Base-by-base conservation (phyloP, 108 stramenopile genomes). In the Pseudonitzschia multiseries region DNA sequence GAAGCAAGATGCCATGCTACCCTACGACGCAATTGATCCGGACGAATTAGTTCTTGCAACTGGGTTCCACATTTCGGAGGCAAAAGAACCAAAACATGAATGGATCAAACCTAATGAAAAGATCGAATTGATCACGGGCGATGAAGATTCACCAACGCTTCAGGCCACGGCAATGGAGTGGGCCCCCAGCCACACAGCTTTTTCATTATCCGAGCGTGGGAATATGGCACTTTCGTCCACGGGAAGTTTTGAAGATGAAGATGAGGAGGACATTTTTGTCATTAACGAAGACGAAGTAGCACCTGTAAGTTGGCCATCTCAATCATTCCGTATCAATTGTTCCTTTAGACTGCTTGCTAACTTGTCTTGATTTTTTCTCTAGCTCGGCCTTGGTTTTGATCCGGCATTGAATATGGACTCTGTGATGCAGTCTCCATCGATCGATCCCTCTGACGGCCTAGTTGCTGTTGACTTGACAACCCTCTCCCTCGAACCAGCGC, bases 331-430 rank as follows among this genome's bases (percentile, higher is more conserved):
- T 66, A 13, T 24, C 17, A 41, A 18, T n/a, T 52, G 28, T 22
- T 59, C 13, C 13, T 27, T 43, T 17, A 22, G 18, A 42, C 24
- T 66, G 22, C 21, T 62, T 13, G 24, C 56, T 80, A 41, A 60
- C 57, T 75, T 12, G 43, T 21, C n/a, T 27, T 59, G 9, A 28
- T 44, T 57, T 1, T 42, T 60, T 21, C 29, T 75, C 9, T 70
- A 85, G 65, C 75, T 92, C 71, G 93, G 93, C 1, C 78, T 95
- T 56, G 90, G 90, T 10, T 90, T 89, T 76, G 90, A 95, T 78
- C 86, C 89, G 40, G 80, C 79, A 41, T 72, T 87, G 42, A 71
- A 80, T 66, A 89, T 89, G 85, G 88, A 89, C 64, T 74, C 78
- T 31, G 72, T 89, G 54, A 87, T 89, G 81, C 68, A 79, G 48